These are phyloP conservation scores for Carnegiea gigantea DNA, from an alignment of 179 eudicot species.

Conservation along the genomic window DNA sequence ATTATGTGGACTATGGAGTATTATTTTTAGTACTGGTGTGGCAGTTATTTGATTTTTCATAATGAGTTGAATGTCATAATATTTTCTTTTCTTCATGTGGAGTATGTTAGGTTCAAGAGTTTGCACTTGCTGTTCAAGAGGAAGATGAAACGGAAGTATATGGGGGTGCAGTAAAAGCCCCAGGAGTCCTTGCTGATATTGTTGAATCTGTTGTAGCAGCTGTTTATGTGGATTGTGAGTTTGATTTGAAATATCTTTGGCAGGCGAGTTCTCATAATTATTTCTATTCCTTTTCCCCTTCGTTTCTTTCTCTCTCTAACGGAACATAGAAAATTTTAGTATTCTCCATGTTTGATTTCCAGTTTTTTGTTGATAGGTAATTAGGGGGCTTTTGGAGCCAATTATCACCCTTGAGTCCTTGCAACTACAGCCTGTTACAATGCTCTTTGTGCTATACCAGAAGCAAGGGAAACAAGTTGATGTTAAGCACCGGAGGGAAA, in stretches of 20 bases:
- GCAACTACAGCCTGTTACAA: constrained; percentile 69
- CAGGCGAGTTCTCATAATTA: constrained; percentile 31
- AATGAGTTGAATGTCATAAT: not conserved
- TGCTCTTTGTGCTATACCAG: constrained; percentile 71
- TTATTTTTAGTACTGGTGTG: not conserved
- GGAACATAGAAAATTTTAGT: not conserved
- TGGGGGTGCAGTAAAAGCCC: constrained; percentile 83
- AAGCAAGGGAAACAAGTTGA: constrained; percentile 64
- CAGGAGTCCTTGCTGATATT: constrained; percentile 82
- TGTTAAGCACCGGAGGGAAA: constrained; percentile 40
- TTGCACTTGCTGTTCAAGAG: constrained; percentile 56
- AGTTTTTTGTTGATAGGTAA: constrained; percentile 35
- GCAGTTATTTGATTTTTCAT: not conserved
- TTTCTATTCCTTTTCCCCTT: not conserved
- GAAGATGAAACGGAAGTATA: constrained; percentile 58
- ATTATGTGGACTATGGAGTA: not conserved
- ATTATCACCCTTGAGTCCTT: constrained; percentile 57
- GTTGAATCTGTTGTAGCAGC: constrained; percentile 90
- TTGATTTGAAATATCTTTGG: constrained; percentile 64
- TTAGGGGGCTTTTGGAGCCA: constrained; percentile 64
- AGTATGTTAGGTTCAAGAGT: constrained; percentile 58
- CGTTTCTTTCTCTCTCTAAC: not conserved
- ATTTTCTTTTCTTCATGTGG: not conserved
- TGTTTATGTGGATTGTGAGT: constrained; percentile 60
- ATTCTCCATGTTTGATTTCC: not conserved